Percentiles rank a stretch among this genome's conserved stretches.
phyloP scores from a whole-genome alignment of 352 stramenopile genomes.

The Peronospora belbahrii region DNA sequence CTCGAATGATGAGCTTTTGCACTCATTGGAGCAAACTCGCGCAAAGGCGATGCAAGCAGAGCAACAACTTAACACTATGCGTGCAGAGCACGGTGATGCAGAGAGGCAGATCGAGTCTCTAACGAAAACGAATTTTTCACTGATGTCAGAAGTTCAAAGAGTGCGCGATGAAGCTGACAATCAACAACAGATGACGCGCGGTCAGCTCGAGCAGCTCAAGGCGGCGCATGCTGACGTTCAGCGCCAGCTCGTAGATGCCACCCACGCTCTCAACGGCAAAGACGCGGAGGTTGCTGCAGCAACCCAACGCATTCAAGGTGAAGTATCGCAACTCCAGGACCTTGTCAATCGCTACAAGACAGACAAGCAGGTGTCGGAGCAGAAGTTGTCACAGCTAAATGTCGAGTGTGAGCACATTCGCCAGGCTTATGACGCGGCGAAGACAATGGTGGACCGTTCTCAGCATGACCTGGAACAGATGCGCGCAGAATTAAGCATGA shows the following conservation, averaged over 20 bases:
- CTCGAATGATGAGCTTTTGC: conserved; percentile 43
- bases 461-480: conserved; percentile 26
- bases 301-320: conserved; percentile 26
- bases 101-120: conserved; percentile 51
- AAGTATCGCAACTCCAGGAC: conserved; percentile 25
- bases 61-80: conserved; percentile 32
- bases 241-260: conserved; percentile 26
- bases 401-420: conserved; percentile 20
- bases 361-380: conserved; percentile 17
- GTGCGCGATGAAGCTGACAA: conserved; percentile 43
- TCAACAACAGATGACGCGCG: conserved; percentile 26
- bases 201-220: conserved; percentile 36
- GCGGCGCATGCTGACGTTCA: conserved; percentile 25
- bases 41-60: conserved; percentile 35
- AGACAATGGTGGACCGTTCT: conserved; percentile 13
- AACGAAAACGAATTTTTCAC: conserved; percentile 51
- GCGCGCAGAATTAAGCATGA: conserved; percentile 28
- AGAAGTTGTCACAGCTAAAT: conserved; percentile 25
- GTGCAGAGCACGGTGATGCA: conserved; percentile 27
- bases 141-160: conserved; percentile 43
- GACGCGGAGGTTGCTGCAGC: conserved; percentile 28
- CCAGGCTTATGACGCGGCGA: conserved; percentile 16
- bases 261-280: conserved; percentile 26
- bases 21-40: conserved; percentile 36
- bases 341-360: conserved; percentile 22